phyloP scores from a whole-genome alignment of 2,329 filamentous ascomycete genomes.

The Aureobasidium mangrovei region DNA sequence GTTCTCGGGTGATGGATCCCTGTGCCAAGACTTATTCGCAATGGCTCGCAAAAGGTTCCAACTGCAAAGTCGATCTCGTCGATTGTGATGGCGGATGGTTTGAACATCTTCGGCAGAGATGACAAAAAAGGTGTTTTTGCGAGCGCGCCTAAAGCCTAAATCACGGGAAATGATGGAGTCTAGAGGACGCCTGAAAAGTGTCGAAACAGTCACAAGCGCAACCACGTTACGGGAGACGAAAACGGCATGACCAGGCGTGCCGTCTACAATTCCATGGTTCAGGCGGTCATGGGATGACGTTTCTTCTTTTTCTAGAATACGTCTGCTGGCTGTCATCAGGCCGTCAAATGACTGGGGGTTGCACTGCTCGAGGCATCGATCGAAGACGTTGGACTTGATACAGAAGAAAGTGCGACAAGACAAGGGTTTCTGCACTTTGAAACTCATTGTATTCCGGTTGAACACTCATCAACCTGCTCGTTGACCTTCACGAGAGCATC shows the following conservation, averaged over 20 bases:
- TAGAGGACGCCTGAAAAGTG: neutral
- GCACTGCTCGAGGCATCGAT: neutral
- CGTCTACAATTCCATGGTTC: neutral
- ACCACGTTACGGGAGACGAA: neutral
- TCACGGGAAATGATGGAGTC: neutral
- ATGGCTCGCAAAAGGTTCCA: neutral
- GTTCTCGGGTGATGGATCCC: neutral
- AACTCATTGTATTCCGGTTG: too few relatives aligned
- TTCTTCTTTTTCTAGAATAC: neutral
- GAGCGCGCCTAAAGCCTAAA: neutral
- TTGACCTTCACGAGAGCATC: too few relatives aligned
- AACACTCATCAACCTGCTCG: too few relatives aligned
- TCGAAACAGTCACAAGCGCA: neutral
- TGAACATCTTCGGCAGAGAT: neutral
- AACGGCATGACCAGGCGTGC: neutral
- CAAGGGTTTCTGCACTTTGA: neutral
- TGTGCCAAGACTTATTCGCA: conserved; percentile 10
- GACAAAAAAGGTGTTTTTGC: neutral
- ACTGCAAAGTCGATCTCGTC: conserved; percentile 6
- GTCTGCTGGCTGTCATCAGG: neutral
- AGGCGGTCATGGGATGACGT: conserved; percentile 3
- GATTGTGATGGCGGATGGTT: neutral
- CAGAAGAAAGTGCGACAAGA: neutral
- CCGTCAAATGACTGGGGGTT: neutral
- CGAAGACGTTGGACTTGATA: neutral